Base-by-base conservation (phyloP, 495 filamentous ascomycete genomes). In the Trypethelium eluteriae region DNA sequence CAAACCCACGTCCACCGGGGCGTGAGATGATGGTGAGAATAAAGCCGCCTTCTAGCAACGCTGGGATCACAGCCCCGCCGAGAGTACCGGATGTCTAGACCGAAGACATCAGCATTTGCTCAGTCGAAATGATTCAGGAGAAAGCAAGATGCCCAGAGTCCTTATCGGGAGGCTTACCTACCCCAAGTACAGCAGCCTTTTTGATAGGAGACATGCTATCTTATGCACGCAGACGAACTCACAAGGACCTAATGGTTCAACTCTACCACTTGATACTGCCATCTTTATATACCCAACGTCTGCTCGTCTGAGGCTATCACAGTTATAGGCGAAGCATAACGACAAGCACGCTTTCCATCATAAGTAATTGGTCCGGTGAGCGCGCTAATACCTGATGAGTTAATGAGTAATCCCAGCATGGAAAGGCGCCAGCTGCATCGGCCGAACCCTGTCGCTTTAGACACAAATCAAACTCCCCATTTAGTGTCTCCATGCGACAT, bases 21-120 rank as follows among this genome's bases (percentile, higher is more conserved):
- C 63, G 63, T 36, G 63, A 47, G 63, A 47, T 25, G 3, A 65
- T 41, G 41, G 63, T 65, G 16, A 65, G 39, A 14, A 34, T 35
- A 14, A 65, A 49, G n/a, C 35, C 36, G 38, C 39, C 63, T 25
- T 47, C 63, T 0, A 65, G 7, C 6, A 65, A 25, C n/a, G 63
- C 41, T 14, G 36, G 63, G 41, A 65, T 35, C 7, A 49, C 50
- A 12, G 6, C 38, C 16, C 34, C 39, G 63, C 38, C 39, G 16
- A 65, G 25, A 38, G 38, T 49, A 18, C 39, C 63, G 63, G 41
- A 63, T 38, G 41, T 1, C 41, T 46, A 1, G 14, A 46, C 0
- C 9, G 14, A 16, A 46, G 41, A 9, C 14, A 16, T 46, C 14
- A 46, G 41, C 41, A 46, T 16, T 1, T 46, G 41, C 9, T 46